phyloP scores from a whole-genome alignment of 2,329 filamentous ascomycete species.

The Polytolypa hystricis region DNA sequence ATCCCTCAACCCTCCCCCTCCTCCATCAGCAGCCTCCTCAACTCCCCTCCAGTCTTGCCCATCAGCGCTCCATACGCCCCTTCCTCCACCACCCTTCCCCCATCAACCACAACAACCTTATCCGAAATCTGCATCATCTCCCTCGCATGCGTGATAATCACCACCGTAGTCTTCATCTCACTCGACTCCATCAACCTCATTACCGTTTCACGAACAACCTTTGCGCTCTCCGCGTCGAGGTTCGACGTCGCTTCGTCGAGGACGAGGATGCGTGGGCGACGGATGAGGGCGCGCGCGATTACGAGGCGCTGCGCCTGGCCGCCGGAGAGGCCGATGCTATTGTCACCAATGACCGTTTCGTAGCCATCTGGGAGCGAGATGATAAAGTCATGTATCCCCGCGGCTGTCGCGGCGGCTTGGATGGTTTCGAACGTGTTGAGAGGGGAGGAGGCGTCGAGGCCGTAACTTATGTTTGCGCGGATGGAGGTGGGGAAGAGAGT shows the following conservation, averaged over 20 bases:
- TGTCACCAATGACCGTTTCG: conserved; percentile 63
- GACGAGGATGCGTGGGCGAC: conserved; percentile 60
- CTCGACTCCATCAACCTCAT: conserved; percentile 36
- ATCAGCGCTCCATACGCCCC: conserved; percentile 56
- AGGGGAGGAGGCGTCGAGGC: conserved; percentile 47
- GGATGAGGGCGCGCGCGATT: conserved; percentile 67
- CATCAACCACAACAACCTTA: conserved; percentile 58
- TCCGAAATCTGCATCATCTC: conserved; percentile 83
- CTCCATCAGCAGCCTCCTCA: conserved; percentile 31
- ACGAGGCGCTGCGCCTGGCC: conserved; percentile 74
- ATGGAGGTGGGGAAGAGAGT: conserved; percentile 45
- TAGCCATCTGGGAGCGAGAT: conserved; percentile 59
- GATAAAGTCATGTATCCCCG: conserved; percentile 65
- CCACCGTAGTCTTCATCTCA: conserved; percentile 48
- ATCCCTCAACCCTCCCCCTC: conserved; percentile 23
- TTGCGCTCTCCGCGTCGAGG: conserved; percentile 59
- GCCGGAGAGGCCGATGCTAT: conserved; percentile 61
- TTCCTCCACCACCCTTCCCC: conserved; percentile 56
- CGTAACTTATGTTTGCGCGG: conserved; percentile 58
- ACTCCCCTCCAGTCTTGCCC: conserved; percentile 33
- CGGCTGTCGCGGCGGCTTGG: conserved; percentile 45
- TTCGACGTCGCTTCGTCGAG: conserved; percentile 81
- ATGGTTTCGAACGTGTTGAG: conserved; percentile 39
- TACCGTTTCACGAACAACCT: conserved; percentile 53
- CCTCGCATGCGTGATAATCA: conserved; percentile 69